These are phyloP conservation scores for Sporobolomyces pararoseus DNA, from an alignment of 768 basidiomycete species.

Conservation along the genomic window DNA sequence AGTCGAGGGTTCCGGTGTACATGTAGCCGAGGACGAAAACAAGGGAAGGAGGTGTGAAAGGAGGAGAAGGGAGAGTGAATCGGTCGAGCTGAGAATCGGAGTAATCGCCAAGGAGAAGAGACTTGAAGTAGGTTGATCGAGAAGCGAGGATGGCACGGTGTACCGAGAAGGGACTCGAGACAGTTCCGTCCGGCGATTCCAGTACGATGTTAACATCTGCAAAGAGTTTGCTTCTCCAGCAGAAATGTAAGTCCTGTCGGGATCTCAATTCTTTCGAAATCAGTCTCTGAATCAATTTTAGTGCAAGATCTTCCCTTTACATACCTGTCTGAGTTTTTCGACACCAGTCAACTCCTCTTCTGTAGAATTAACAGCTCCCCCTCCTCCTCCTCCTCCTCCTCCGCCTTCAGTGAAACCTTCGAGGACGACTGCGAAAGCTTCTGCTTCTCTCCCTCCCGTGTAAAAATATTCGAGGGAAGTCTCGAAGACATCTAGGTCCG, in stretches of 20 bases:
- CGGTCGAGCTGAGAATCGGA: constrained; percentile 55
- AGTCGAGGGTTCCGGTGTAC: constrained; percentile 88
- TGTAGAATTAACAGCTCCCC: too few relatives aligned
- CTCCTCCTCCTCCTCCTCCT: too few relatives aligned
- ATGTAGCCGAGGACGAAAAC: constrained; percentile 89
- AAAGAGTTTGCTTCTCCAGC: constrained; percentile 93
- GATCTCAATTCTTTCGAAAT: not conserved
- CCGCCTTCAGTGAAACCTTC: constrained; percentile 56
- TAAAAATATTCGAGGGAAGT: constrained; percentile 93
- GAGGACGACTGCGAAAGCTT: constrained; percentile 82
- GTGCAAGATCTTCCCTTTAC: too few relatives aligned
- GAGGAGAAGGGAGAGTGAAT: constrained; percentile 76
- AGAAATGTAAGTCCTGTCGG: constrained; percentile 73
- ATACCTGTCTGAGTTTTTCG: constrained; percentile 72
- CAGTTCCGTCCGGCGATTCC: constrained; percentile 44
- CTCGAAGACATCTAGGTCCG: constrained; percentile 72
- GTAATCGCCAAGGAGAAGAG: constrained; percentile 67
- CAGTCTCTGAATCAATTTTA: not conserved
- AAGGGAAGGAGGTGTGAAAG: constrained; percentile 88
- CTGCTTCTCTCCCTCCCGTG: constrained; percentile 75
- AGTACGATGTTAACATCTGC: constrained; percentile 79
- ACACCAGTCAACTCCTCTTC: constrained; percentile 59
- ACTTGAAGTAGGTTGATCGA: constrained; percentile 79
- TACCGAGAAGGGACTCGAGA: constrained; percentile 62
- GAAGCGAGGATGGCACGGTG: constrained; percentile 91